phyloP scores from a whole-genome alignment of 2,329 filamentous ascomycete species.

The Epichloe sylvatica region DNA sequence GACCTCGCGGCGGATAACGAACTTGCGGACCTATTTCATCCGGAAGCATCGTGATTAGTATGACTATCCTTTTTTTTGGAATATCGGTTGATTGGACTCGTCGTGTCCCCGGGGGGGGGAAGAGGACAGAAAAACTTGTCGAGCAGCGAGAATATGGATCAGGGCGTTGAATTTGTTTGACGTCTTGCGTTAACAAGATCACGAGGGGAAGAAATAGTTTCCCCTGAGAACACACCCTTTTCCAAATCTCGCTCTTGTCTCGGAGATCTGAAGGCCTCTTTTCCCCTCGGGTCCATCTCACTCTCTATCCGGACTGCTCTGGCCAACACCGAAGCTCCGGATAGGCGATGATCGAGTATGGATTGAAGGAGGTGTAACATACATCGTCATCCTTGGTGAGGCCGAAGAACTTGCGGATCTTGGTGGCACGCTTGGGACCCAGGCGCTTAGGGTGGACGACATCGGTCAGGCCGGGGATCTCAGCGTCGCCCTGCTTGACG shows the following conservation, averaged over 20 bases:
- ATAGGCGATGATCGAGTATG: slow-evolving; percentile 56
- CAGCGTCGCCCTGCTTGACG: slow-evolving; percentile 93
- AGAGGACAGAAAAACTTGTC: background rate
- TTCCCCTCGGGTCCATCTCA: slow-evolving; percentile 30
- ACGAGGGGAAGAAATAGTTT: background rate
- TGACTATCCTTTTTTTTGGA: slow-evolving; percentile 4
- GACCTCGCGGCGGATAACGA: slow-evolving; percentile 98
- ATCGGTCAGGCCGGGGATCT: slow-evolving; percentile 94
- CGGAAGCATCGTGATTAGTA: slow-evolving; percentile 23
- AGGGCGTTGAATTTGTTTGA: background rate
- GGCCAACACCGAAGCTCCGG: slow-evolving; percentile 34
- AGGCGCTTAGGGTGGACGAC: slow-evolving; percentile 97
- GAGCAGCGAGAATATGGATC: background rate
- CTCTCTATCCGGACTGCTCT: slow-evolving; percentile 42
- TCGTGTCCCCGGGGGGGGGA: slow-evolving; percentile 9
- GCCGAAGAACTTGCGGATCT: slow-evolving; percentile 99
- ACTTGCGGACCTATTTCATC: slow-evolving; percentile 76
- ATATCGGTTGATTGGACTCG: slow-evolving; percentile 5
- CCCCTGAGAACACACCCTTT: background rate
- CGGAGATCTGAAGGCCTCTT: background rate
- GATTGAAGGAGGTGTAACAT: slow-evolving; percentile 49
- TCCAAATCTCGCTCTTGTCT: background rate
- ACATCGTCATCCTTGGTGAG: slow-evolving; percentile 99
- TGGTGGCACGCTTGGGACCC: slow-evolving; percentile 98
- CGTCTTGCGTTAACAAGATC: background rate